phyloP scores from a whole-genome alignment of 2,329 filamentous ascomycete genomes.

The Aspergillus transmontanensis region DNA sequence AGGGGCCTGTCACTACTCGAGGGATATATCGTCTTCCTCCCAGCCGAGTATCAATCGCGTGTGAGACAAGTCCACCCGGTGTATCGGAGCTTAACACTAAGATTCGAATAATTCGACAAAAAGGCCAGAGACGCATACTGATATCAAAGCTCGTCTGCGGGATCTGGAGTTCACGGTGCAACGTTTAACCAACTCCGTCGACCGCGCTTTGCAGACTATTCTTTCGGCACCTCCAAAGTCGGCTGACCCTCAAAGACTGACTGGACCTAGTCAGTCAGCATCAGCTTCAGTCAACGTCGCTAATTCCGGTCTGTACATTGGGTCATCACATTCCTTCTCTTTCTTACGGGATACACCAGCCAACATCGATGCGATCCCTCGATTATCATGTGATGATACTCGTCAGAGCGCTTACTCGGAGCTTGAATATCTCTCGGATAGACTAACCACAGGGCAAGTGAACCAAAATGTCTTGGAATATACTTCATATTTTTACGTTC shows the following conservation, averaged over 20 bases:
- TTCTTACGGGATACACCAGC: neutral
- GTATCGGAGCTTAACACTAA: neutral
- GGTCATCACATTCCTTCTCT: neutral
- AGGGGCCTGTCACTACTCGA: slow-evolving; percentile 16
- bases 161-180: neutral
- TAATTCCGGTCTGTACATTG: neutral
- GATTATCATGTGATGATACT: neutral
- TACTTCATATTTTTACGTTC: neutral
- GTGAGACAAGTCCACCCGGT: neutral
- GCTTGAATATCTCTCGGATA: neutral
- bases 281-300: too few relatives aligned
- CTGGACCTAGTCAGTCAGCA: neutral
- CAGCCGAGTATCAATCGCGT: neutral
- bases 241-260: neutral
- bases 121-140: neutral
- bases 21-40: neutral
- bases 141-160: neutral
- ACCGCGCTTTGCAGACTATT: neutral
- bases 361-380: neutral
- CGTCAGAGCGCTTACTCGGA: neutral
- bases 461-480: neutral
- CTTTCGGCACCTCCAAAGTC: neutral
- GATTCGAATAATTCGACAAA: neutral
- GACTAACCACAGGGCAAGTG: neutral
- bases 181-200: neutral